Conservation (phyloP, 2,329 filamentous ascomycete species). For the Neocatenulostroma microsporum region DNA sequence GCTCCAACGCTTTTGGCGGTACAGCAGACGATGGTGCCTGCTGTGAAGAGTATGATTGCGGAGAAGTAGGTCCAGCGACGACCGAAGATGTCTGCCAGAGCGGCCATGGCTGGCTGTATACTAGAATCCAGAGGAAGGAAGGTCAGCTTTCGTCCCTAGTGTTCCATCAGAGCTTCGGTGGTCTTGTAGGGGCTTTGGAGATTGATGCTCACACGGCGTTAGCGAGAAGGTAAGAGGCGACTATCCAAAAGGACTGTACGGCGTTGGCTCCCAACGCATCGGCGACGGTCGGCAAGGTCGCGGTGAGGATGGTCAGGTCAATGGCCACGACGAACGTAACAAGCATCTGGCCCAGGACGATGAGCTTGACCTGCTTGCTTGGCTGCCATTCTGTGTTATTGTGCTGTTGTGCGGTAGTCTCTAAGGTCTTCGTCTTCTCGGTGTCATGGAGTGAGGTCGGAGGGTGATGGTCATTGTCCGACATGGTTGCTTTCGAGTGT, state of each 20-base stretch:
- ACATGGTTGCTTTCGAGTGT: too few relatives aligned
- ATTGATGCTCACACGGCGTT: too few relatives aligned
- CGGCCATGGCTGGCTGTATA: conserved; percentile 37
- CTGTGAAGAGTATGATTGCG: conserved; percentile 39
- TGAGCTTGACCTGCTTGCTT: conserved; percentile 33
- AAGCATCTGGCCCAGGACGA: conserved; percentile 36
- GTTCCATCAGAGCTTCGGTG: too few relatives aligned
- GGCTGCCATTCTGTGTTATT: too few relatives aligned
- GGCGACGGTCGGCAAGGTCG: conserved; percentile 31
- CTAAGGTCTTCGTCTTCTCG: too few relatives aligned
- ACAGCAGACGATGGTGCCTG: conserved; percentile 40
- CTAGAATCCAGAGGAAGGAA: too few relatives aligned
- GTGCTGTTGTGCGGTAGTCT: too few relatives aligned
- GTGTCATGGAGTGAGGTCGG: too few relatives aligned
- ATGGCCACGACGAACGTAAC: conserved; percentile 44
- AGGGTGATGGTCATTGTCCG: too few relatives aligned
- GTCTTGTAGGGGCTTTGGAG: too few relatives aligned
- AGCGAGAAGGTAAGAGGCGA: conserved; percentile 41
- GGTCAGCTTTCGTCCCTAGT: too few relatives aligned
- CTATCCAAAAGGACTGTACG: conserved; percentile 41
- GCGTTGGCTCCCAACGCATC: conserved; percentile 26
- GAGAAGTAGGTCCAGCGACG: conserved; percentile 38
- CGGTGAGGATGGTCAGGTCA: conserved; percentile 42
- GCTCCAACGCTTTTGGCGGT: conserved; percentile 30
- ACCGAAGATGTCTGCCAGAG: conserved; percentile 42